These are phyloP conservation scores for Alternaria incomplexa DNA, from an alignment of 2,329 filamentous ascomycete genomes.

Conservation along the genomic window DNA sequence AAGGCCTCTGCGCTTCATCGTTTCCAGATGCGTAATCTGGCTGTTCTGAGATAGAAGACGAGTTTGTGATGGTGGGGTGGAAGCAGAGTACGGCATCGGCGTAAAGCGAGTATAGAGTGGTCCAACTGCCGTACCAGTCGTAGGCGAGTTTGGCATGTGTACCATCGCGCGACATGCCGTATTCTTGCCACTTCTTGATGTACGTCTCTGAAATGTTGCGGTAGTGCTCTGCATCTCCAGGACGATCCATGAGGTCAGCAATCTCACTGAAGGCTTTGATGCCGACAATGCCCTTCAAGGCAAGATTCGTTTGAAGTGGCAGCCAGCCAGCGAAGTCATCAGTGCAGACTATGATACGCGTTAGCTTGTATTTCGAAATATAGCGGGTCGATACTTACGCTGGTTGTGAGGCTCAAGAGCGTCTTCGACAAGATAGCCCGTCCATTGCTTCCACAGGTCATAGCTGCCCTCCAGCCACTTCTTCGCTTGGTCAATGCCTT, in stretches of 20 bases:
- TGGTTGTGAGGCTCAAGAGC: constrained; percentile 77
- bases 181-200: constrained; percentile 73
- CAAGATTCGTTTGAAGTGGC: constrained; percentile 80
- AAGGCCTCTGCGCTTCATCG: constrained; percentile 23
- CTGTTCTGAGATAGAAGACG: constrained; percentile 13
- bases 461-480: constrained; percentile 75
- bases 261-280: constrained; percentile 80
- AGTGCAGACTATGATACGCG: constrained; percentile 65
- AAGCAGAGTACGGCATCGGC: constrained; percentile 82
- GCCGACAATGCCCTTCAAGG: constrained; percentile 82
- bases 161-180: constrained; percentile 71
- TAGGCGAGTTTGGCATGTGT: constrained; percentile 81
- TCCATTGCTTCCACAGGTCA: constrained; percentile 77
- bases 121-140: constrained; percentile 81
- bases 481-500: constrained; percentile 63
- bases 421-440: constrained; percentile 76
- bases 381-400: constrained; percentile 49
- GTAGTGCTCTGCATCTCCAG: constrained; percentile 65
- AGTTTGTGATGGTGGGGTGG: constrained; percentile 62
- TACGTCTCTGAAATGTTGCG: constrained; percentile 69
- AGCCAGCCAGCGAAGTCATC: constrained; percentile 84
- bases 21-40: constrained; percentile 11
- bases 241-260: constrained; percentile 65
- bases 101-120: constrained; percentile 85
- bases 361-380: constrained; percentile 5